Evolutionary conservation across 2,329 filamentous ascomycete species (phyloP), one percentile per base, ranked within the genome.

Genomic region (Blastomyces emzantsi): DNA sequence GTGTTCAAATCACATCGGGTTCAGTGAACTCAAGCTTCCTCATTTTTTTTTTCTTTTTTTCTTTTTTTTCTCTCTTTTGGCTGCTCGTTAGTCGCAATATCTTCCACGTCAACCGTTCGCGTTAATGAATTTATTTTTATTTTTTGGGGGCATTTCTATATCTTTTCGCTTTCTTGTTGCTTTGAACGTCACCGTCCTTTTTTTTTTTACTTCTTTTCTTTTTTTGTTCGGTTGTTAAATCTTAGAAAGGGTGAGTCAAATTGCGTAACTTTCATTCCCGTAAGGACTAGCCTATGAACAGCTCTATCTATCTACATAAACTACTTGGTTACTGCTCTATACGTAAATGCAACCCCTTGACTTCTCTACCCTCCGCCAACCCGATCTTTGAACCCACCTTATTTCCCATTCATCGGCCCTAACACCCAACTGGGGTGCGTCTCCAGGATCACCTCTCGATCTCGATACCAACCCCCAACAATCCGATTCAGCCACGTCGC

Each of bases 1-100:
- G 51, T 62, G 64, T 65, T 65, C 64, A 64, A 65, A 64, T 65
- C 64, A 62, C 51, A 49, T 60, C 56, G 64, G 64, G 64, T 60
- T 65, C 64, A 65, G 61, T 39, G n/a, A 43, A 25, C 30, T 13
- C 28, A 4, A 6, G 3, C 1, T 30, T 36, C 15, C 52, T 28
- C 19, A 25, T 41, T 55, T 36, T 39, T 33, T 49, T 61, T 58
- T 49, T 54, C 41, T 58, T 57, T 56, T 61, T 52, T 41, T 22
- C 8, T 49, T 11, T 47, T 33, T 36, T 6, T 33, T 6, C 30
- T 7, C 7, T 4, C 4, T 33, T 33, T 15, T 41, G 8, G 11
- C 15, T 13, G 39, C 15, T 41, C 11, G 2, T 1, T 2, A 41
- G 11, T 15, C 39, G 39, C 2, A 2, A 41, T 2, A 41, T 13